Base-by-base conservation (phyloP, 345 rosid species). In the Linum tenue region DNA sequence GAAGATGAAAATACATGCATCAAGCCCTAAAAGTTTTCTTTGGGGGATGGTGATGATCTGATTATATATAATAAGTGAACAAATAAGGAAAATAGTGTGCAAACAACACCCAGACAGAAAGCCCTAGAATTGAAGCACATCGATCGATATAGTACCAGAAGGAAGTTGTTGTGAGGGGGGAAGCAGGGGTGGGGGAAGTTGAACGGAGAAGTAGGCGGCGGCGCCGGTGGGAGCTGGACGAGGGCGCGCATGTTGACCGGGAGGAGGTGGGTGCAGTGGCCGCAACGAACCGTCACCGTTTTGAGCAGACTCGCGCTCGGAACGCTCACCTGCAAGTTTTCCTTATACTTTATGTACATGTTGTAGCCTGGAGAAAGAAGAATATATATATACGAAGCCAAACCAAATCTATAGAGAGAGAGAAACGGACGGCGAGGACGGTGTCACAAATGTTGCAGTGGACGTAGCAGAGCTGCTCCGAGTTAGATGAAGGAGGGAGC, bases 381-480 rank as follows among this genome's bases (percentile, higher is more conserved):
- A 0, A 3, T n/a, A 38, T 59, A 36, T n/a, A n/a, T n/a, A n/a
- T n/a, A n/a, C n/a, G n/a, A n/a, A n/a, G n/a, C n/a, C n/a, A n/a
- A n/a, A n/a, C n/a, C n/a, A n/a, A n/a, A n/a, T n/a, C n/a, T n/a
- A n/a, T n/a, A n/a, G n/a, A n/a, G 15, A 36, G 65, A 44, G 63
- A 62, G n/a, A n/a, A n/a, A 5, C 41, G 63, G 85, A 95, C 98
- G 76, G 96, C 96, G 66, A 95, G 96, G 73, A 89, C 83, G 70
- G 96, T 95, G 75, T 89, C 83, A 36, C 99, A 95, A 66, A 80
- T 83, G 85, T 86, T 84, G 91, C 99, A 91, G 65, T 84, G 95
- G 90, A 91, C 96, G 64, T 95, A 95, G 78, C 98, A 89, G 75
- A 95, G 98, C 80, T 95, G 95, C 50, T 95, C 98, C 77, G 92